Evolutionary conservation across 495 filamentous ascomycete genomes (phyloP).

Genomic region (Penicillium macrosclerotiorum): DNA sequence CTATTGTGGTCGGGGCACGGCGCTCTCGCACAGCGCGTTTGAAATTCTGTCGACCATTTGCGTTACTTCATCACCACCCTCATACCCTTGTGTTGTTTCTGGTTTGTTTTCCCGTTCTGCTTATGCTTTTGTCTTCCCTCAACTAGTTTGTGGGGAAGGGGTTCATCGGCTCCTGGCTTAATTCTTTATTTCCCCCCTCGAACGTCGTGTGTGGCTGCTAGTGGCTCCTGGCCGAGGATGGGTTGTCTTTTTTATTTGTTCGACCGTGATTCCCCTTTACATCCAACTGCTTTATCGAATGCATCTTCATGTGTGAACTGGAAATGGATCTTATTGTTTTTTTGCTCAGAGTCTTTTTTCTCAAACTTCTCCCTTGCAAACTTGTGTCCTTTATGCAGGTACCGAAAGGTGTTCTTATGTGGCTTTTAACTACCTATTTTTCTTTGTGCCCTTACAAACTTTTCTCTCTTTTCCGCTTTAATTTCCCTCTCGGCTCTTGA

Average conservation of each 20-base stretch:
- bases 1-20: conserved; percentile 26
- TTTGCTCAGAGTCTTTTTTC: conserved; percentile 5
- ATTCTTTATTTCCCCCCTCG: no score
- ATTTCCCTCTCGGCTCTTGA: neutral
- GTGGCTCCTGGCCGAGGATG: conserved; percentile 3
- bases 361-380: conserved; percentile 15
- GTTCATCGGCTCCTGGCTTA: no score
- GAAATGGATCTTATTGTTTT: conserved; percentile 29
- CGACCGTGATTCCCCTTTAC: conserved; percentile 31
- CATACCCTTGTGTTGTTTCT: conserved; percentile 30
- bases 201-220: neutral
- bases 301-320: conserved; percentile 30
- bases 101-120: conserved; percentile 16
- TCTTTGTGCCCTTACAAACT: neutral
- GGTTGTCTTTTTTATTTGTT: conserved; percentile 16
- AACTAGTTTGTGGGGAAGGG: no score
- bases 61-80: conserved; percentile 26
- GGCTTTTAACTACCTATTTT: conserved; percentile 9
- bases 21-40: conserved; percentile 22
- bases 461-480: neutral
- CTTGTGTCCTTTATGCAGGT: conserved; percentile 18
- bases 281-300: conserved; percentile 20
- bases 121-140: neutral
- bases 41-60: conserved; percentile 29
- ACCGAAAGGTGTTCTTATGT: conserved; percentile 17